These are phyloP conservation scores for Quillaja saponaria DNA, from an alignment of 306 rosid genomes.

Conservation along the genomic window DNA sequence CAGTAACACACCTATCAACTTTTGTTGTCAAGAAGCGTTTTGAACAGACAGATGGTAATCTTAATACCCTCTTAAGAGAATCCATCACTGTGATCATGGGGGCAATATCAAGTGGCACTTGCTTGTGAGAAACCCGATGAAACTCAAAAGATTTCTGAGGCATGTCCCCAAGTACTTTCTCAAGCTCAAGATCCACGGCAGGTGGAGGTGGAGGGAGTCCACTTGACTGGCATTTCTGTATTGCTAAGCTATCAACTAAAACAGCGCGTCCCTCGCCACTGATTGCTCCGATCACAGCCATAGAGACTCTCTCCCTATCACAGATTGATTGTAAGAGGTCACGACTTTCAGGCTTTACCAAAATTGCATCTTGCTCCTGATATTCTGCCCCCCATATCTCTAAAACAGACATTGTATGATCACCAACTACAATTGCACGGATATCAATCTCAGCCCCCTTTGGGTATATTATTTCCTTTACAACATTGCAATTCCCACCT, in stretches of 20 bases:
- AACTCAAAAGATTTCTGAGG: constrained; percentile 74
- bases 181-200: constrained; percentile 83
- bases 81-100: constrained; percentile 62
- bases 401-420: constrained; percentile 84
- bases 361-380: constrained; percentile 90
- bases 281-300: constrained; percentile 89
- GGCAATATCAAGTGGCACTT: constrained; percentile 76
- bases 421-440: constrained; percentile 78
- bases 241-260: constrained; percentile 68
- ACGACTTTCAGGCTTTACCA: constrained; percentile 77
- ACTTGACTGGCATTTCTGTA: constrained; percentile 40
- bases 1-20: constrained; percentile 83
- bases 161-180: constrained; percentile 95
- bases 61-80: constrained; percentile 74
- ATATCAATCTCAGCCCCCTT: constrained; percentile 79
- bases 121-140: constrained; percentile 49
- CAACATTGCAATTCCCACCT: constrained; percentile 93
- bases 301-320: constrained; percentile 76
- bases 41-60: constrained; percentile 83
- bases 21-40: constrained; percentile 76
- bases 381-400: constrained; percentile 98
- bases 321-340: constrained; percentile 66
- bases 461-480: constrained; percentile 83
- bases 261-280: constrained; percentile 72
- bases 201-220: constrained; percentile 74